A percentile compares a stretch with the other conserved stretches of the same genome.
Conservation (phyloP, 2,329 filamentous ascomycete species). For the Nemania sp. region DNA sequence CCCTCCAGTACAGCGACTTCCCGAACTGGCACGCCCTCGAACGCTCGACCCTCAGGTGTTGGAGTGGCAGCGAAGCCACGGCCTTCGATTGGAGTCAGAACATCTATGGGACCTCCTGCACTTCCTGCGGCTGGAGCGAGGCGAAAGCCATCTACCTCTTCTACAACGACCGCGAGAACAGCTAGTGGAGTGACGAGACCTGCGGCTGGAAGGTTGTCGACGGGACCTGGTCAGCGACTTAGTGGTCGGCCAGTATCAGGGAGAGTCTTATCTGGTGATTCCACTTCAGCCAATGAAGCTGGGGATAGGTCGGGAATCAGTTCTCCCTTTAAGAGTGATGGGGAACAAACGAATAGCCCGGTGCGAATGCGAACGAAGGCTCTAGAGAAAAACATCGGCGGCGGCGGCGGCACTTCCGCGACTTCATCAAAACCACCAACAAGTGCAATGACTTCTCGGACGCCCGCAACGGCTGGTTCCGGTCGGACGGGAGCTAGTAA, state of each 20-base stretch:
- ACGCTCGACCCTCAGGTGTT: slow-evolving; percentile 60
- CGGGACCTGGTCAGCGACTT: slow-evolving; percentile 50
- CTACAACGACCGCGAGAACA: slow-evolving; percentile 52
- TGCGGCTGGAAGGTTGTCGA: slow-evolving; percentile 57
- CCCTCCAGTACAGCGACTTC: slow-evolving; percentile 69
- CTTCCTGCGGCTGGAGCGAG: slow-evolving; percentile 58
- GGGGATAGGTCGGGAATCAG: slow-evolving; percentile 54
- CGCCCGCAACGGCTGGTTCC: slow-evolving; percentile 48
- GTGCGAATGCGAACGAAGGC: slow-evolving; percentile 63
- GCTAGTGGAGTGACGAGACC: slow-evolving; percentile 53
- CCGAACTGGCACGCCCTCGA: slow-evolving; percentile 74
- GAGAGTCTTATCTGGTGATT: slow-evolving; percentile 62
- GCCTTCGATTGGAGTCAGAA: slow-evolving; percentile 66
- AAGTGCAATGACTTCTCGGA: slow-evolving; percentile 41
- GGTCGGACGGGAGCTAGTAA: slow-evolving; percentile 59
- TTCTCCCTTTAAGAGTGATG: slow-evolving; percentile 65
- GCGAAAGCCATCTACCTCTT: slow-evolving; percentile 60
- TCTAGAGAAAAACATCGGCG: slow-evolving; percentile 62
- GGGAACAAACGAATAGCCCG: slow-evolving; percentile 64
- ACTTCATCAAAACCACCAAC: slow-evolving; percentile 51
- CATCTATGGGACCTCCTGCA: slow-evolving; percentile 76
- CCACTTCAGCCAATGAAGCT: slow-evolving; percentile 58
- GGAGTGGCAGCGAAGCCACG: slow-evolving; percentile 63
- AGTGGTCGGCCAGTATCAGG: slow-evolving; percentile 55
- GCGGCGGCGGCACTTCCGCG: slow-evolving; percentile 50